Base-by-base conservation (phyloP, 164 flowering plant species). In the Stephania japonica region DNA sequence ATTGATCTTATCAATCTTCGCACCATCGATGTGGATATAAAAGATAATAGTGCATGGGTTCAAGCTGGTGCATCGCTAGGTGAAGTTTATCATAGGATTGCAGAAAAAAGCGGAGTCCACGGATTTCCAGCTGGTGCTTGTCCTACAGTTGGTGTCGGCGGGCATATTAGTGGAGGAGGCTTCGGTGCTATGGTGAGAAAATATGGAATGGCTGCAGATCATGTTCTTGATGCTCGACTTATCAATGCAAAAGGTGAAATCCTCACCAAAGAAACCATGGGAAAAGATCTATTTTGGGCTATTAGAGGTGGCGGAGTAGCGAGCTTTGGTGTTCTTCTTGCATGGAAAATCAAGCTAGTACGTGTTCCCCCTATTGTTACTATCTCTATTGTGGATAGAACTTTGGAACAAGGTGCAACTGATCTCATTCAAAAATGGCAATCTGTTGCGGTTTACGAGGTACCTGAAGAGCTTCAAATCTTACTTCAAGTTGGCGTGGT, bases 151-250 rank as follows among this genome's bases (percentile, higher is more conserved):
- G 73, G 73, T 32, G 49, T 56, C 5, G 65, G 73, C 7, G 65
- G 73, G 26, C 47, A 71, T 13, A 14, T 71, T 24, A 59, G 73
- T 41, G 73, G 73, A 19, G 73, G 66, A 21, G 73, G 73, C 11
- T 4, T 16, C 13, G 73, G 73, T 41, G 24, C 24, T 38, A 38
- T 71, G 65, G 21, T 71, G 47, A 56, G 73, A 19, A 71, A 56
- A n/a, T 71, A 69, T 43, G 71, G 71, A 26, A 1, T 42, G n/a
- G 47, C 71, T 6, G 56, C 26, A 1, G 71, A 69, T 69, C 44
- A 69, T 21, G 24, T 69, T 7, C 16, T 42, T 18, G 56, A 69
- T 4, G 71, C 56, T 23, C 14, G 13, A 43, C 7, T 69, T 23
- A 25, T 69, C 21, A 44, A 44, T 21, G 59, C 14, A n/a, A 16